Evolutionary conservation across 179 eudicot species (phyloP).

Genomic region (Spergularia azorica): DNA sequence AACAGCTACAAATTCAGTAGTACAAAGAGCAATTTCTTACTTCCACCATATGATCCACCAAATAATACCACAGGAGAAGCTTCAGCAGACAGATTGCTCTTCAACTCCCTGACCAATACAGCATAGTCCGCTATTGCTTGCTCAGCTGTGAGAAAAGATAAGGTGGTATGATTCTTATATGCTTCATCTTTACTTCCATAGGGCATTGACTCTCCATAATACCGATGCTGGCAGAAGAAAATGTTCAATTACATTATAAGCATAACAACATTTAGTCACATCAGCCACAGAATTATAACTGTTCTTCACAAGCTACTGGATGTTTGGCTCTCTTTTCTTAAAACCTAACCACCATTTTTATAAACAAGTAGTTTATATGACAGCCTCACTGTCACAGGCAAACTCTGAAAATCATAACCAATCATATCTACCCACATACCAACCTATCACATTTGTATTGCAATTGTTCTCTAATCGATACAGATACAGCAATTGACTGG

Average conservation of each 20-base stretch:
- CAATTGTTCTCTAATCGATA: not conserved
- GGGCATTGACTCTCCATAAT: constrained; percentile 94
- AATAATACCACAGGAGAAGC: constrained; percentile 84
- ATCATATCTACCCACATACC: not conserved
- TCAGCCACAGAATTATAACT: not conserved
- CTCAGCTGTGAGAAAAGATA: constrained; percentile 73
- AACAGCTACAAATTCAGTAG: not conserved
- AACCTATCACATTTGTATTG: not conserved
- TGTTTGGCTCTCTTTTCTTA: no score
- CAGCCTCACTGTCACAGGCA: no score
- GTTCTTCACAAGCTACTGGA: no score
- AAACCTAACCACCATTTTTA: no score
- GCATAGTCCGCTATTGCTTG: constrained; percentile 92
- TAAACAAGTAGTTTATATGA: no score
- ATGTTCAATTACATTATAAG: not conserved
- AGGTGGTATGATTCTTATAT: constrained; percentile 58
- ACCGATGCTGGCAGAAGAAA: constrained; percentile 65
- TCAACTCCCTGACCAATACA: constrained; percentile 62
- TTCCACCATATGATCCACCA: constrained; percentile 98
- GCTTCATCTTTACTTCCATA: constrained; percentile 72
- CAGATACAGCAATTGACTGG: not conserved
- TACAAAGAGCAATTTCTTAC: constrained; percentile 40
- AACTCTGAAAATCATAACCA: not conserved
- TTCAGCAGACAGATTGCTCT: constrained; percentile 73
- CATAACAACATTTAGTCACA: not conserved